phyloP scores from a whole-genome alignment of 345 rosid genomes.

The Rhodomyrtus tomentosa region DNA sequence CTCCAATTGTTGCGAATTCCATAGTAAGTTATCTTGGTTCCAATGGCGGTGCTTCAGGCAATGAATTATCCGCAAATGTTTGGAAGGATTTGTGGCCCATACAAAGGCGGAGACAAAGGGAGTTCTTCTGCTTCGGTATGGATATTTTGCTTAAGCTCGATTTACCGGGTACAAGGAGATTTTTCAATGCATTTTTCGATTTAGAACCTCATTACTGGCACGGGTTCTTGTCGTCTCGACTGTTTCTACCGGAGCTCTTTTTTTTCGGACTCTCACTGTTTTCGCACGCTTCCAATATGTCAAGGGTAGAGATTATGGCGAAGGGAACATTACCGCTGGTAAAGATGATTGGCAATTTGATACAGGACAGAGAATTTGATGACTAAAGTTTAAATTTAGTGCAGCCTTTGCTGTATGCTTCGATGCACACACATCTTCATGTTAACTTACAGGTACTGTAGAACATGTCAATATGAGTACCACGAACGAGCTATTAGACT shows the following conservation, averaged over 20 bases:
- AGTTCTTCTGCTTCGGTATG: constrained; percentile 99
- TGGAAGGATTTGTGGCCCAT: constrained; percentile 99
- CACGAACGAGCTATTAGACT: background rate
- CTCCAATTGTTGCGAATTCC: constrained; percentile 79
- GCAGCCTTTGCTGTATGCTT: background rate
- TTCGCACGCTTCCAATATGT: constrained; percentile 75
- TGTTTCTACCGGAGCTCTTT: constrained; percentile 76
- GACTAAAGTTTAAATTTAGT: background rate
- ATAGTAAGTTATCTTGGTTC: constrained; percentile 67
- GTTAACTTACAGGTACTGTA: background rate
- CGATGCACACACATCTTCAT: background rate
- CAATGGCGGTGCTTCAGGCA: constrained; percentile 25
- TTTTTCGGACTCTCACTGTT: constrained; percentile 78
- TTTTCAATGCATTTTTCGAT: constrained; percentile 83
- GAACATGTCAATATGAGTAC: background rate
- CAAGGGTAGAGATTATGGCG: constrained; percentile 89
- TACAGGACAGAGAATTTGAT: constrained; percentile 50
- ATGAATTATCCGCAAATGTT: constrained; percentile 58
- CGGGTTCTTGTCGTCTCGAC: constrained; percentile 87
- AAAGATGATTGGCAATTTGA: constrained; percentile 72
- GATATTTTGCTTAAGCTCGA: constrained; percentile 86
- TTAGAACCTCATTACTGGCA: constrained; percentile 88
- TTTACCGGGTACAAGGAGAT: constrained; percentile 71
- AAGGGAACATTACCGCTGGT: constrained; percentile 89
- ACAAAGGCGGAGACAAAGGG: constrained; percentile 84